Evolutionary conservation across 768 basidiomycete genomes (phyloP), one percentile per base, ranked within the genome.

Genomic region (Xerocomellus dryophilus): DNA sequence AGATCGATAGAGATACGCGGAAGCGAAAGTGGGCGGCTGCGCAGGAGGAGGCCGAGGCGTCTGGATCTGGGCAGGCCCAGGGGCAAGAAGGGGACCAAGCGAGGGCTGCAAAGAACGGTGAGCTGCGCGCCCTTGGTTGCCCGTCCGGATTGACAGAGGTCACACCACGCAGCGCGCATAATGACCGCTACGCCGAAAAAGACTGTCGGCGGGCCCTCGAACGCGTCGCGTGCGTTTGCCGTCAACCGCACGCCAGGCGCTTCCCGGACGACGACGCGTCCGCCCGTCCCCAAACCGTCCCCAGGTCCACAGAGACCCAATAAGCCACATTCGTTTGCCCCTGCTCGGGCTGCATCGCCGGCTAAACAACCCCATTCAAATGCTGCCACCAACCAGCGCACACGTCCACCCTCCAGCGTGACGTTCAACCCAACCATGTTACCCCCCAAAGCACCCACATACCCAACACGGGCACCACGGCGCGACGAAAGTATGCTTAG

Each of bases 401-500:
- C 74, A 66, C 61, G 78, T 74, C 51, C 64, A 12, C 90, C 89
- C 2, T 85, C 87, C 21, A 78, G 75, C 21, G 76, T 83, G 21
- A 82, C 76, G 9, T 94, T 95, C 72, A 88, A 90, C 47, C 91
- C 90, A 0, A 69, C 76, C 7, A 74, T 93, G 35, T 78, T 79
- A 17, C 73, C 72, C 20, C 68, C 71, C 40, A 69, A 74, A 50
- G 72, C 70, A 8, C 74, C 73, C 57, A 71, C 59, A 51, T 80
- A 64, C 58, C 72, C 78, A 17, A 66, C 77, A 5, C 74, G 90
- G 23, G 75, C 85, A 65, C 86, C 88, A 11, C 81, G 86, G 39
- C 81, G 77, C 58, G 82, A 90, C 62, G 91, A 93, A 69, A 83
- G 77, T 62, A 82, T 92, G 81, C 76, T 92, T 46, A 89, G 89